These are phyloP conservation scores for Pleurotus giganteus DNA, from an alignment of 768 basidiomycete genomes.

Conservation along the genomic window DNA sequence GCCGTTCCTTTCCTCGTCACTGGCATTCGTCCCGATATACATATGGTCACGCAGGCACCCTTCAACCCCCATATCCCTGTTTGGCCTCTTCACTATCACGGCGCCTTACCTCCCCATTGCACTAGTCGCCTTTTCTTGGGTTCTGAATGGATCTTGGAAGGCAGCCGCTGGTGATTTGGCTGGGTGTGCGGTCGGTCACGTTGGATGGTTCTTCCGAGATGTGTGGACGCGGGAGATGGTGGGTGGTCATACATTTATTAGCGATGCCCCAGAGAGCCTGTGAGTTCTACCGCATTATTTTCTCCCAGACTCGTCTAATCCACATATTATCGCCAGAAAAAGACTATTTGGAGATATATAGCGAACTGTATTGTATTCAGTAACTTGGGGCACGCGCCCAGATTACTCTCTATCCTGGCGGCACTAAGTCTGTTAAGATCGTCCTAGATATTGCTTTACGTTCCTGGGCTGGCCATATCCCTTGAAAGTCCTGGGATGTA, in stretches of 20 bases:
- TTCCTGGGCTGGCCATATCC: too few relatives aligned
- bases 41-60: conserved; percentile 96
- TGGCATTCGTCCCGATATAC: conserved; percentile 95
- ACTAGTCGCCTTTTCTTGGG: conserved; percentile 84
- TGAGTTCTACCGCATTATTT: conserved; percentile 37
- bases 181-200: conserved; percentile 85
- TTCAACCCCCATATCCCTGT: conserved; percentile 91
- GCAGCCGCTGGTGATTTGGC: conserved; percentile 80
- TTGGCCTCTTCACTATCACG: conserved; percentile 91
- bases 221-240: conserved; percentile 89
- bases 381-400: too few relatives aligned
- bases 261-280: conserved; percentile 69
- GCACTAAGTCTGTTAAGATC: too few relatives aligned
- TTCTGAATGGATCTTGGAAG: conserved; percentile 79
- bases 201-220: conserved; percentile 82
- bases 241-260: conserved; percentile 69
- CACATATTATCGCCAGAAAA: conserved; percentile 41
- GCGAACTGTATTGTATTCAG: neutral
- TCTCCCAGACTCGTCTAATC: conserved; percentile 7
- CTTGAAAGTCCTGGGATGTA: too few relatives aligned
- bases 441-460: too few relatives aligned
- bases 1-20: conserved; percentile 89
- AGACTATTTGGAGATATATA: conserved; percentile 61
- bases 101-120: conserved; percentile 95
- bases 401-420: too few relatives aligned